Base-by-base conservation (phyloP, 2,329 filamentous ascomycete species). In the Coniella vitis region DNA sequence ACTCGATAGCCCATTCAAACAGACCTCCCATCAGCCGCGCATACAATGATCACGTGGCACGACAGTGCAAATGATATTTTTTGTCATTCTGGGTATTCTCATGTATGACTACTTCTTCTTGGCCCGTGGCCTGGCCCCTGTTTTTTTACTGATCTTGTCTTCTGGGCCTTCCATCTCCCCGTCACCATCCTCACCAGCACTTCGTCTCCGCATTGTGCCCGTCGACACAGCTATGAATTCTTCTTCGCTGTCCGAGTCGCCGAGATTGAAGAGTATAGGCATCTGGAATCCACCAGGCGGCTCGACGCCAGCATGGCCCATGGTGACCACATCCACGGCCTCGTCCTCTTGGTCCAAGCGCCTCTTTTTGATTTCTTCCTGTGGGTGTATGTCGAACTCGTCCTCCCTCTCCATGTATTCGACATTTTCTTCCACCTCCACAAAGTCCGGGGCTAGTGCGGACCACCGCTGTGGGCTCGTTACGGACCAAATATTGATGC, bases 391-490 rank as follows among this genome's bases (percentile, higher is more conserved):
- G 65, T 98, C 94, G 59, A 98, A 98, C 63, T 98, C 93, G 63
- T 98, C 93, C 68, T 98, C 93, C 48, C 81, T 80, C 66, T 98
- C 93, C 37, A 94, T 81, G 63, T 98, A 98, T 64, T 97, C 89
- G 19, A 95, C 90, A 58, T 98, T 98, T 68, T 98, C 93, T 67
- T 98, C 93, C 13, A 98, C 90, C 66, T 98, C 93, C 36, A 84
- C 87, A 66, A 98, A 98, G 67, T 98, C 94, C 0, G 93, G 93
- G 5, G 94, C 94, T 25, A 98, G 76, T 2, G 93, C 91, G 14
- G 90, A 96, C 94, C 93, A 98, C 59, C 93, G 87, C 63, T 98
- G 94, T 9, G 93, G 91, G 47, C 88, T 93, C 36, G 91, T 83
- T 48, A 96, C 93, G 4, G 89, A 91, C 93, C 93, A 98, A 31